A percentile compares a stretch with the other conserved stretches of the same genome.
Evolutionary conservation across 495 filamentous ascomycete genomes (phyloP).

Genomic region (Xanthoparmelia taractica): DNA sequence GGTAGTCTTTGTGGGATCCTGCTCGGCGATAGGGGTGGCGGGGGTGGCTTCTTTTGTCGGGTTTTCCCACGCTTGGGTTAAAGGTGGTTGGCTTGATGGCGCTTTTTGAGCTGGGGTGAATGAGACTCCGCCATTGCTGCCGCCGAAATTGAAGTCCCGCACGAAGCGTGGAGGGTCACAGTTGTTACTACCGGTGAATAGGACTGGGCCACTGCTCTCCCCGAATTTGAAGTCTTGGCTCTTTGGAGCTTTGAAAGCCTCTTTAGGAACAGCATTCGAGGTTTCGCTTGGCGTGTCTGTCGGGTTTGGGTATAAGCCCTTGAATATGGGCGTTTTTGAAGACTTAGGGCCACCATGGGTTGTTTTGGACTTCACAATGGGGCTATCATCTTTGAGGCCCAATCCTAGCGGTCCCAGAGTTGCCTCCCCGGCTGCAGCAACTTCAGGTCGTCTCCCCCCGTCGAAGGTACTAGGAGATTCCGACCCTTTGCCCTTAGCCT

Average conservation of each 20-base stretch:
- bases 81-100: no score
- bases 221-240: neutral
- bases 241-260: neutral
- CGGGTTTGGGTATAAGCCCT: neutral
- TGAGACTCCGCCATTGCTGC: neutral
- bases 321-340: neutral
- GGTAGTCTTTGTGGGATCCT: no score
- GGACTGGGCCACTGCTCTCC: neutral
- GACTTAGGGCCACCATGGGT: neutral
- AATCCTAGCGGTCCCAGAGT: neutral
- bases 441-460: neutral
- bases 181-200: neutral
- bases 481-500: neutral
- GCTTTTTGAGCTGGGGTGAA: neutral
- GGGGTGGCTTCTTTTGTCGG: no score
- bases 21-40: no score
- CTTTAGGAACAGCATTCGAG: no score
- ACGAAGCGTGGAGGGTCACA: neutral
- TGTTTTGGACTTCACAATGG: neutral
- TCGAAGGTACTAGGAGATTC: neutral
- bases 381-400: neutral
- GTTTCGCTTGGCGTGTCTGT: neutral
- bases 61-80: no score
- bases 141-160: neutral
- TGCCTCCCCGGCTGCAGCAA: neutral